Evolutionary conservation across 768 basidiomycete genomes (phyloP).

Genomic region (Leccinum sublutescens): DNA sequence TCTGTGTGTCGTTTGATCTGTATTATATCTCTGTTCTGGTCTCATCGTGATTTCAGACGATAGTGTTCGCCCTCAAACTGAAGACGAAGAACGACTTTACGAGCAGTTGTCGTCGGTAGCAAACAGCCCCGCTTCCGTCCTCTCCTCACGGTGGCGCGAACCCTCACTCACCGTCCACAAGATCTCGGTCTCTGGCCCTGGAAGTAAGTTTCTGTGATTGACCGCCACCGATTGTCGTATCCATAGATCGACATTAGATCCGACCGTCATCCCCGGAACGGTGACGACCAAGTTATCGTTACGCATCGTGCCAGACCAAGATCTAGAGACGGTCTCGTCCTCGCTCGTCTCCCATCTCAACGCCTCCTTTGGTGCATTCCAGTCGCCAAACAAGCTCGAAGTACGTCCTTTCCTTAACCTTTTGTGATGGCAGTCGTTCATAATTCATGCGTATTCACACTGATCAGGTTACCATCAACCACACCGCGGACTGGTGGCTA

Average conservation of each 20-base stretch:
- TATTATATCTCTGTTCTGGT: background rate
- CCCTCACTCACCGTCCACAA: slow-evolving; percentile 89
- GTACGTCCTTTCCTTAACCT: slow-evolving; percentile 37
- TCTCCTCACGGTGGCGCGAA: slow-evolving; percentile 83
- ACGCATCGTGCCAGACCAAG: slow-evolving; percentile 94
- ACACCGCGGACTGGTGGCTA: slow-evolving; percentile 95
- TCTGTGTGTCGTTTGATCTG: slow-evolving; percentile 58
- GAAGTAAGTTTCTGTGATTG: slow-evolving; percentile 46
- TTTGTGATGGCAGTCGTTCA: background rate
- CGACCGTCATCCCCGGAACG: slow-evolving; percentile 84
- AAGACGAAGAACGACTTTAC: slow-evolving; percentile 68
- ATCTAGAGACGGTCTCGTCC: slow-evolving; percentile 63
- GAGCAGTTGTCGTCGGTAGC: slow-evolving; percentile 67
- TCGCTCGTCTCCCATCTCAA: slow-evolving; percentile 59
- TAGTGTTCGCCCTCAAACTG: slow-evolving; percentile 64
- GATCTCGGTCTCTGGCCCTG: slow-evolving; percentile 78
- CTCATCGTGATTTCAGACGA: slow-evolving; percentile 53
- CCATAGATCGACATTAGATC: slow-evolving; percentile 42
- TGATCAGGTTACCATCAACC: slow-evolving; percentile 68
- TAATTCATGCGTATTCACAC: background rate
- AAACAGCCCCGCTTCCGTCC: slow-evolving; percentile 59
- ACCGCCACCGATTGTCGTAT: background rate
- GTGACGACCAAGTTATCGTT: slow-evolving; percentile 86
- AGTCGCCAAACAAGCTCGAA: slow-evolving; percentile 70
- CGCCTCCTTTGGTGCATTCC: slow-evolving; percentile 53